phyloP scores from a whole-genome alignment of 2,329 filamentous ascomycete species.

The Alternaria angustiovoidea region DNA sequence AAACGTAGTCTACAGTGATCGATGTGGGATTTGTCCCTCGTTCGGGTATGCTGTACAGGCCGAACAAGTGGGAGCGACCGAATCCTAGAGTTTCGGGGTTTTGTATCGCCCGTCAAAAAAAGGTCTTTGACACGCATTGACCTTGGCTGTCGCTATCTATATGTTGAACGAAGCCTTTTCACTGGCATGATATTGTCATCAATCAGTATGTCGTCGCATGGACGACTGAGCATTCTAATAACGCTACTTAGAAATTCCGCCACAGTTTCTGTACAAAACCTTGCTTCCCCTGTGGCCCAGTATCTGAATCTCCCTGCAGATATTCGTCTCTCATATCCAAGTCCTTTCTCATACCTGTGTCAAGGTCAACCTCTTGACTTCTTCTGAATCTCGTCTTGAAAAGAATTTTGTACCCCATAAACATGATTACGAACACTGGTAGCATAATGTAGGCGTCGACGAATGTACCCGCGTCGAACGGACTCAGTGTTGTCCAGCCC shows the following conservation, averaged over 20 bases:
- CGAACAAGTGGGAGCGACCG: not conserved
- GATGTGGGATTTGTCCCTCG: not conserved
- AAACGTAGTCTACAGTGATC: not conserved
- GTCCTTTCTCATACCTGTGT: constrained; percentile 48
- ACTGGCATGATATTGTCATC: not conserved
- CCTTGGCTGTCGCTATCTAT: not conserved
- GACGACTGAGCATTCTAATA: not conserved
- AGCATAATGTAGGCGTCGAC: constrained; percentile 64
- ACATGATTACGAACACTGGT: constrained; percentile 59
- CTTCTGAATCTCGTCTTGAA: constrained; percentile 49
- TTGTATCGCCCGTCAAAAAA: not conserved
- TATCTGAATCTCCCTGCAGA: constrained; percentile 12
- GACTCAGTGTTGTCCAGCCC: constrained; percentile 62
- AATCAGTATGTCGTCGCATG: not conserved
- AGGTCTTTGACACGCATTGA: not conserved
- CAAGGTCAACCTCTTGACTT: constrained; percentile 51
- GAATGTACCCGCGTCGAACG: constrained; percentile 60
- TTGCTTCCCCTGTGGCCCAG: constrained; percentile 15
- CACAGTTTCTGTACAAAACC: constrained; percentile 18
- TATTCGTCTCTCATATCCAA: constrained; percentile 40
- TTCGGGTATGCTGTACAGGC: not conserved
- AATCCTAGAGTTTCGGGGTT: not conserved
- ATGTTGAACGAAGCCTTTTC: not conserved
- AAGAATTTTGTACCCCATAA: constrained; percentile 57
- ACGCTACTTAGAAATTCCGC: constrained; percentile 14